These are phyloP conservation scores for Atkinsonella hypoxylon DNA, from an alignment of 2,329 filamentous ascomycete species.

Conservation along the genomic window DNA sequence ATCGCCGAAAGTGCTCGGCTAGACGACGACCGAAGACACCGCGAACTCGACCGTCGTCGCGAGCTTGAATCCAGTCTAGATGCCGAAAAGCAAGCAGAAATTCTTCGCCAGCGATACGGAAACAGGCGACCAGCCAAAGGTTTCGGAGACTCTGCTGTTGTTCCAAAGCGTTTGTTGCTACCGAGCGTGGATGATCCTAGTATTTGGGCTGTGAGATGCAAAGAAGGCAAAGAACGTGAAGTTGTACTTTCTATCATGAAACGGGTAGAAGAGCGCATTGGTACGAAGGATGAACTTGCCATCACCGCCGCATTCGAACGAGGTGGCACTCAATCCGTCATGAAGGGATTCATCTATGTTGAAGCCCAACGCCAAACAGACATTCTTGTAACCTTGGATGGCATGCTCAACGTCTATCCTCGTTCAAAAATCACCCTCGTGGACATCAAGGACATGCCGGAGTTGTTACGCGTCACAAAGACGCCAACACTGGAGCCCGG, in stretches of 20 bases:
- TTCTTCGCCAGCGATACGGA: constrained; percentile 78
- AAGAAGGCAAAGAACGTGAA: constrained; percentile 90
- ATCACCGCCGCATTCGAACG: constrained; percentile 91
- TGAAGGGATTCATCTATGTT: constrained; percentile 92
- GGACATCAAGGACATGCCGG: constrained; percentile 94
- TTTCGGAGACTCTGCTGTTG: constrained; percentile 58
- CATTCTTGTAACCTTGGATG: constrained; percentile 70
- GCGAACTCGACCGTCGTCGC: constrained; percentile 85
- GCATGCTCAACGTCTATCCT: constrained; percentile 81
- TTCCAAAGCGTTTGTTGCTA: constrained; percentile 76
- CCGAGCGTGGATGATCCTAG: constrained; percentile 91
- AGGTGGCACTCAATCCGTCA: constrained; percentile 60
- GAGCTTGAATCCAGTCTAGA: constrained; percentile 82
- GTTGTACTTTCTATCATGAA: constrained; percentile 81
- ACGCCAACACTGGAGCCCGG: constrained; percentile 75
- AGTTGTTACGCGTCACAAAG: constrained; percentile 82
- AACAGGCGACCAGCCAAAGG: constrained; percentile 56
- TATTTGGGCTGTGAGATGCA: constrained; percentile 89
- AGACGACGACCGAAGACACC: constrained; percentile 82
- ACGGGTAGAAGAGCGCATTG: constrained; percentile 67
- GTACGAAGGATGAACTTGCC: constrained; percentile 66
- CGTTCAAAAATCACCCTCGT: constrained; percentile 78
- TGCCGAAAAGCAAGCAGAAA: constrained; percentile 83
- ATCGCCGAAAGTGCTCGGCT: constrained; percentile 67
- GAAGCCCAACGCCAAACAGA: constrained; percentile 83